Conservation (phyloP, 2,329 filamentous ascomycete species). For the Aaosphaeria pasadenensis region DNA sequence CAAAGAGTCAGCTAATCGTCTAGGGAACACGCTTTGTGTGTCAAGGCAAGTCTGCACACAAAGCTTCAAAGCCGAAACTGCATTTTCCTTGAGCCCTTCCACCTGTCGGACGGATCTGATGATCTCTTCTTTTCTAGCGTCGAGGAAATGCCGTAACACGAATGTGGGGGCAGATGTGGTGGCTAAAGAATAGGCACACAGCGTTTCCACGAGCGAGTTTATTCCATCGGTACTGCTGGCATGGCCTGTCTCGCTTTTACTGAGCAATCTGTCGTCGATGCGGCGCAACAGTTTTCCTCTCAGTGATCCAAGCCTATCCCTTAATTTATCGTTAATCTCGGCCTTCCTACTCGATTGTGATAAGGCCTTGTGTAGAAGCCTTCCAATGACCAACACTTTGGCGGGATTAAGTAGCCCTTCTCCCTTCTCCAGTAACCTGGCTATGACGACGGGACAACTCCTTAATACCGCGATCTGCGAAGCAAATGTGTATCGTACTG, state of each 20-base stretch:
- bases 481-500: conserved; percentile 46
- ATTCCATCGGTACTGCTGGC: conserved; percentile 27
- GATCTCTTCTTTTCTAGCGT: conserved; percentile 68
- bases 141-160: conserved; percentile 74
- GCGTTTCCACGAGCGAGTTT: conserved; percentile 61
- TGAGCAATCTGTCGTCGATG: conserved; percentile 54
- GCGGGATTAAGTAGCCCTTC: conserved; percentile 52
- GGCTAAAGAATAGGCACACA: conserved; percentile 79
- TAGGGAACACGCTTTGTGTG: conserved; percentile 72
- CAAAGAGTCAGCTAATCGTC: conserved; percentile 67
- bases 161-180: conserved; percentile 78
- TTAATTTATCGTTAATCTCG: conserved; percentile 60
- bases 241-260: background rate
- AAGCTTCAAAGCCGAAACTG: conserved; percentile 65
- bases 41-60: conserved; percentile 76
- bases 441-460: conserved; percentile 52
- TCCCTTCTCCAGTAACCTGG: conserved; percentile 51
- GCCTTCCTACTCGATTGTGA: conserved; percentile 49
- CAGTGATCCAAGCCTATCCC: conserved; percentile 61
- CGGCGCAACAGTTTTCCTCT: conserved; percentile 64
- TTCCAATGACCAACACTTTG: conserved; percentile 67
- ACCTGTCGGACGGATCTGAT: conserved; percentile 56
- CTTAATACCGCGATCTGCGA: conserved; percentile 59
- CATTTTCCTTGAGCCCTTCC: conserved; percentile 48
- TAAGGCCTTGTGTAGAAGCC: conserved; percentile 72